Evolutionary conservation across 2,329 filamentous ascomycete species (phyloP), one percentile per base, ranked within the genome.

Genomic region (Penicillium crustosum): DNA sequence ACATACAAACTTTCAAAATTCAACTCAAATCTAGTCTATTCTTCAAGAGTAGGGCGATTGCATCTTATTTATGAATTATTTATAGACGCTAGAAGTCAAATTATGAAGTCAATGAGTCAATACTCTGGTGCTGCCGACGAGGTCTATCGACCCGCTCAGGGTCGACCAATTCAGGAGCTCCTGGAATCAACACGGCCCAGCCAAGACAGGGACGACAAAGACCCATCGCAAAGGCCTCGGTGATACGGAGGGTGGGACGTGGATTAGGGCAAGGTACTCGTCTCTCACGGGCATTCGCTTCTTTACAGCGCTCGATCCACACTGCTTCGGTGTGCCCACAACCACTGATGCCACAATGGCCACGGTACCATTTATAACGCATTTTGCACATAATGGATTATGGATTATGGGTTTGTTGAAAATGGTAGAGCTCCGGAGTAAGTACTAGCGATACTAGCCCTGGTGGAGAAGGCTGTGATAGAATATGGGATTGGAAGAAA

Each of bases 331-430:
- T 56, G 12, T 56, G 54, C 2, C 48, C 54, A 33, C 54, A 56
- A 3, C 54, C 54, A 33, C 48, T 39, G 19, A 56, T 51, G 0
- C 39, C 48, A 7, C 48, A 44, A 33, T 56, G 41, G 21, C 54
- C 54, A 19, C 54, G 48, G 17, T 56, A 56, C 54, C 54, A 56
- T 33, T 56, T 56, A 25, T 53, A 56, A 7, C 54, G 54, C 7
- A 56, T 6, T 33, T 39, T 52, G 27, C 54, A 56, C 54, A 56
- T 56, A 2, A 6, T 21, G 1, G 29, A 10, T 27, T 6, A 6
- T 21, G 1, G 29, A 10, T 27, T 6, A 21, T 27, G 19, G 29
- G 13, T 17, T 21, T 15, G 8, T 47, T 21, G 17, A 13, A 29
- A 29, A 50, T 19, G n/a, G 35, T 41, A 17, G 23, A 29, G 8